Base-by-base conservation (phyloP, 2,329 filamentous ascomycete species). In the Fusarium verrucosum region DNA sequence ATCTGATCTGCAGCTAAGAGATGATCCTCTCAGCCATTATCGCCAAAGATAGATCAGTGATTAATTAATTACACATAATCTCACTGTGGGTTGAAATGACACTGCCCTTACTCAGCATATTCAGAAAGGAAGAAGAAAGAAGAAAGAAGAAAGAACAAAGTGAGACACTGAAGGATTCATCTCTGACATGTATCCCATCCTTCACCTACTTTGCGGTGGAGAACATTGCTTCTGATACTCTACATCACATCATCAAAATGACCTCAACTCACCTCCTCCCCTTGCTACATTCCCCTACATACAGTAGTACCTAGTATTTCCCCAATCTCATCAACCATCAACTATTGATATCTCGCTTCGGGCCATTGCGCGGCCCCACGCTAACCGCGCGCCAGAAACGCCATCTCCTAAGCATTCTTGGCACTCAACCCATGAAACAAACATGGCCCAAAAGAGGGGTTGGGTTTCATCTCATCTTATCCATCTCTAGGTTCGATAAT, bases 1-100 rank as follows among this genome's bases (percentile, higher is more conserved):
- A 14, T 13, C 6, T 45, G 47, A 61, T 61, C 56, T 53, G 36
- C 56, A 23, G 38, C 38, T 58, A 7, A 25, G 51, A 53, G 19
- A 25, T 58, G 33, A 59, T 41, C 28, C 28, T 33, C 5, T 17
- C 30, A 36, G 20, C 38, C n/a, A n/a, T 10, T 50, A 14, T 41
- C 14, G 20, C 43, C 26, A 53, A 50, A 50, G n/a, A 53, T 50
- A 53, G 38, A 32, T n/a, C 47, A 35, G 4, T n/a, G n/a, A n/a
- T n/a, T n/a, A n/a, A n/a, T n/a, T n/a, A 13, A 25, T 4, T 17
- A 2, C 26, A 35, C n/a, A 5, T 4, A 5, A 2, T 30, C 25
- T 9, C 4, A 23, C 25, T 20, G 4, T 16, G 16, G 37, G 37
- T 2, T 32, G 30, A 32, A 32, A 14, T n/a, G 10, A 6, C 16